These are phyloP conservation scores for Henckelia pumila DNA, from an alignment of 257 asterid species.

Conservation along the genomic window DNA sequence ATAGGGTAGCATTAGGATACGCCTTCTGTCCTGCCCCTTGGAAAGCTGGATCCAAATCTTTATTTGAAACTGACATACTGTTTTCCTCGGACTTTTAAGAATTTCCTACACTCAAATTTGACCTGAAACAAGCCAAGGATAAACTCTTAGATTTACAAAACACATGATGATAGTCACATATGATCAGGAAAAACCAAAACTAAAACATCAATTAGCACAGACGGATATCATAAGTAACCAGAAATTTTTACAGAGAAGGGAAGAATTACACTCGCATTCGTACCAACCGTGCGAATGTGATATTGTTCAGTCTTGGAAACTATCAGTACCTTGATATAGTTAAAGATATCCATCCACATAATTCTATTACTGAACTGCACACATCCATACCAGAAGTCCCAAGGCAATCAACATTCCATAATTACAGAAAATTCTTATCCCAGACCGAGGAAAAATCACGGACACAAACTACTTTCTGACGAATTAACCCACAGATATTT, in stretches of 20 bases:
- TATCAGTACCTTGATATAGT: not conserved
- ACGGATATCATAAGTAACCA: constrained; percentile 6
- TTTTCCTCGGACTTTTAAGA: constrained; percentile 25
- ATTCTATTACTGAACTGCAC: not conserved
- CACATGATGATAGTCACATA: not conserved
- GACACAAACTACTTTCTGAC: constrained; percentile 7
- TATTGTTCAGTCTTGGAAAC: constrained; percentile 7
- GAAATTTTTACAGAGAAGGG: not conserved
- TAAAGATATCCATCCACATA: constrained; percentile 3
- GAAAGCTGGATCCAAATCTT: constrained; percentile 87
- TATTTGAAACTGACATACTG: constrained; percentile 87
- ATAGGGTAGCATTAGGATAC: constrained; percentile 59
- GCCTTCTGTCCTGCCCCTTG: constrained; percentile 96
- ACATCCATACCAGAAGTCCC: constrained; percentile 4
- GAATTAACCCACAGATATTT: not conserved
- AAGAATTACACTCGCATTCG: not conserved
- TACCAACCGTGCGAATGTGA: not conserved
- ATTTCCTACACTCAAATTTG: constrained; percentile 20
- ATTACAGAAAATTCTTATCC: constrained; percentile 6
- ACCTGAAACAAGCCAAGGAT: constrained; percentile 36
- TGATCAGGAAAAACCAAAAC: not conserved
- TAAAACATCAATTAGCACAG: not conserved
- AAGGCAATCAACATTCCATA: not conserved
- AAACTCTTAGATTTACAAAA: not conserved
- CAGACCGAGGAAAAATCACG: not conserved